phyloP scores from a whole-genome alignment of 257 asterid genomes.

The Nicotiana tomentosiformis region DNA sequence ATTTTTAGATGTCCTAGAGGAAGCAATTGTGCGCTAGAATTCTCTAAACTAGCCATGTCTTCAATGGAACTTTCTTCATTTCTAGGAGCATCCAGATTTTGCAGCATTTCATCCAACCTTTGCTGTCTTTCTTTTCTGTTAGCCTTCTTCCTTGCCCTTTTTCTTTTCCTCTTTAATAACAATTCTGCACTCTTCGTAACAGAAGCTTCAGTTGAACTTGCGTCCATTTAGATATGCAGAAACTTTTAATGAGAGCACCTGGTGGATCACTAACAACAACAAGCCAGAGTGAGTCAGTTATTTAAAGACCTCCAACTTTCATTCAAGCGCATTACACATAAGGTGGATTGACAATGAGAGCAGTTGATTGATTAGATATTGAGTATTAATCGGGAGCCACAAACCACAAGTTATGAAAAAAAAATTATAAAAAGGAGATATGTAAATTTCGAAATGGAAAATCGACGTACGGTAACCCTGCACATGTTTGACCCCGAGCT shows the following conservation, averaged over 20 bases:
- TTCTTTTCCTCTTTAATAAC: slow-evolving; percentile 11
- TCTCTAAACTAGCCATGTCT: slow-evolving; percentile 13
- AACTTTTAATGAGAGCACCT: background rate
- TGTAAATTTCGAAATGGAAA: background rate
- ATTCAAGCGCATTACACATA: background rate
- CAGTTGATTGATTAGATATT: background rate
- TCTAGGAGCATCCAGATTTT: slow-evolving; percentile 13
- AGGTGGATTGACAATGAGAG: background rate
- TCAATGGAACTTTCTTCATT: slow-evolving; percentile 8
- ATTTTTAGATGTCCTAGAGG: slow-evolving; percentile 14
- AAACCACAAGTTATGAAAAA: background rate
- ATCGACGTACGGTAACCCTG: background rate
- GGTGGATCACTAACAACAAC: background rate
- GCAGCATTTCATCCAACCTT: slow-evolving; percentile 24
- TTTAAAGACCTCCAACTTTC: background rate
- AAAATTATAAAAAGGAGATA: background rate
- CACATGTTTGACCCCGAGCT: background rate
- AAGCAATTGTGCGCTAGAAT: slow-evolving; percentile 11
- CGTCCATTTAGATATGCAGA: slow-evolving; percentile 14
- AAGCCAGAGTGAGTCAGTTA: background rate
- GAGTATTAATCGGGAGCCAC: background rate
- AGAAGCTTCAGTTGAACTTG: background rate
- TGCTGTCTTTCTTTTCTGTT: slow-evolving; percentile 17
- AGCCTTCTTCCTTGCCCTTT: slow-evolving; percentile 13
- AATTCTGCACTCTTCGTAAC: slow-evolving; percentile 2